Percentiles rank a stretch among this genome's conserved stretches.
These are phyloP conservation scores for Colletotrichum eremochloae DNA, from an alignment of 2,329 filamentous ascomycete species.

Conservation along the genomic window DNA sequence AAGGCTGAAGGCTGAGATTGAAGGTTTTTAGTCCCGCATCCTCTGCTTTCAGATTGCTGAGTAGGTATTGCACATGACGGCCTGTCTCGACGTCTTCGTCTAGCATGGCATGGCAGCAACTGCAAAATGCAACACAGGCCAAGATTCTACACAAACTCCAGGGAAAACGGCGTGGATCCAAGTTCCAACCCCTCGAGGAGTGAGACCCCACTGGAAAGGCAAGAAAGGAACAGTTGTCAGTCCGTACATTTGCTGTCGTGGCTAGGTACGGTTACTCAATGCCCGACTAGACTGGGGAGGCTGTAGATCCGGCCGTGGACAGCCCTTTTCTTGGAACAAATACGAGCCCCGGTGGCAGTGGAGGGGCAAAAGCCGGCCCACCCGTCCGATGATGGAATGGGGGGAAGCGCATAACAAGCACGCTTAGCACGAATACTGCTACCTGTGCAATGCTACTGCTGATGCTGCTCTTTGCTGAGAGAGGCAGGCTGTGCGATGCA, in stretches of 20 bases:
- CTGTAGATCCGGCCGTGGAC: conserved; percentile 35
- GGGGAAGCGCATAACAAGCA: conserved; percentile 8
- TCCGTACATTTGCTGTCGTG: conserved; percentile 22
- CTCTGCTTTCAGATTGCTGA: not conserved
- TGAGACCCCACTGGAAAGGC: conserved; percentile 4
- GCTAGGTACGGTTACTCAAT: not conserved
- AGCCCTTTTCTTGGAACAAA: conserved; percentile 41
- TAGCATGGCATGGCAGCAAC: not conserved
- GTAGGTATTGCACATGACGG: not conserved
- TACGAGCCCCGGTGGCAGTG: conserved; percentile 28
- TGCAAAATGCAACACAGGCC: conserved; percentile 17
- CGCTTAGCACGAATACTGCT: not conserved
- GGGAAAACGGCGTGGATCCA: conserved; percentile 18
- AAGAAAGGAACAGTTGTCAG: conserved; percentile 16
- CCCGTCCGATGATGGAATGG: conserved; percentile 31
- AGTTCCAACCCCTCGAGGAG: conserved; percentile 6
- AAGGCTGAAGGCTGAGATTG: not conserved
- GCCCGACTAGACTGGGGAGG: conserved; percentile 10
- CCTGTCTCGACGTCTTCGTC: not conserved
- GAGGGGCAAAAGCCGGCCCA: conserved; percentile 28
- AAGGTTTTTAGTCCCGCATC: not conserved
- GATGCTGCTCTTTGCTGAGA: conserved; percentile 8
- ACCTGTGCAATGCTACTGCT: not conserved
- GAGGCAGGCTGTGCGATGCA: conserved; percentile 11
- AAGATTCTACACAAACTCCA: conserved; percentile 8